A percentile compares a stretch with the other conserved stretches of the same genome.
phyloP scores from a whole-genome alignment of 2,329 filamentous ascomycete species.

The Stachybotrys chartarum region DNA sequence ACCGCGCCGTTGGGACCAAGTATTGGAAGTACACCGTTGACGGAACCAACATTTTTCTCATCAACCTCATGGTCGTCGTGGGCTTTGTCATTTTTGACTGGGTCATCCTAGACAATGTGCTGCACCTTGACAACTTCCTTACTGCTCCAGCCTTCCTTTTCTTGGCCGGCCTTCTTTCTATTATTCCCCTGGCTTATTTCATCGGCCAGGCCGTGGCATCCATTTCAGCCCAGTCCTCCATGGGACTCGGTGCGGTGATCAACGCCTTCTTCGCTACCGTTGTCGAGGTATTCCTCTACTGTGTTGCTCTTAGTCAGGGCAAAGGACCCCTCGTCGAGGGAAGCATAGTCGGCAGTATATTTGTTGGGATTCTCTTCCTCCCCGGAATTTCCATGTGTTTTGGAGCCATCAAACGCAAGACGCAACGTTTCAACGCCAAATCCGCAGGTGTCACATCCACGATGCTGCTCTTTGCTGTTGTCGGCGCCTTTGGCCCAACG shows the following conservation, averaged over 20 bases:
- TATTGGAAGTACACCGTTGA: slow-evolving; percentile 99
- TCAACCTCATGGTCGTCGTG: slow-evolving; percentile 93
- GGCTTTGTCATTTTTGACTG: slow-evolving; percentile 93
- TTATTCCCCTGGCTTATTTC: slow-evolving; percentile 96
- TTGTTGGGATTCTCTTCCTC: slow-evolving; percentile 90
- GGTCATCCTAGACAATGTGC: slow-evolving; percentile 61
- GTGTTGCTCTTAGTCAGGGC: slow-evolving; percentile 83
- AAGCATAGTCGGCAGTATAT: slow-evolving; percentile 95
- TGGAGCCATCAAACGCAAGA: slow-evolving; percentile 94
- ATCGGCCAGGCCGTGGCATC: slow-evolving; percentile 97
- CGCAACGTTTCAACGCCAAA: slow-evolving; percentile 93
- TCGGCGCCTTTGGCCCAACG: slow-evolving; percentile 91
- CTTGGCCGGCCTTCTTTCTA: slow-evolving; percentile 73
- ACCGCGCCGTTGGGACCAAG: slow-evolving; percentile 84
- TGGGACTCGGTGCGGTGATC: slow-evolving; percentile 94
- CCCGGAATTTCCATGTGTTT: slow-evolving; percentile 98
- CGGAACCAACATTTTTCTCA: slow-evolving; percentile 97
- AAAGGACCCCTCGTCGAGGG: slow-evolving; percentile 92
- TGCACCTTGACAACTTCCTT: slow-evolving; percentile 65
- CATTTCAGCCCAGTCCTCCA: slow-evolving; percentile 96
- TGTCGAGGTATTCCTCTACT: slow-evolving; percentile 97
- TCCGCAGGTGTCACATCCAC: slow-evolving; percentile 96
- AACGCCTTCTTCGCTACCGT: slow-evolving; percentile 98
- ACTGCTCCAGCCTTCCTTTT: slow-evolving; percentile 86
- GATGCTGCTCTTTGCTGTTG: slow-evolving; percentile 93